These are phyloP conservation scores for Euphorbia celastroides DNA, from an alignment of 441 rosid species.

Conservation along the genomic window DNA sequence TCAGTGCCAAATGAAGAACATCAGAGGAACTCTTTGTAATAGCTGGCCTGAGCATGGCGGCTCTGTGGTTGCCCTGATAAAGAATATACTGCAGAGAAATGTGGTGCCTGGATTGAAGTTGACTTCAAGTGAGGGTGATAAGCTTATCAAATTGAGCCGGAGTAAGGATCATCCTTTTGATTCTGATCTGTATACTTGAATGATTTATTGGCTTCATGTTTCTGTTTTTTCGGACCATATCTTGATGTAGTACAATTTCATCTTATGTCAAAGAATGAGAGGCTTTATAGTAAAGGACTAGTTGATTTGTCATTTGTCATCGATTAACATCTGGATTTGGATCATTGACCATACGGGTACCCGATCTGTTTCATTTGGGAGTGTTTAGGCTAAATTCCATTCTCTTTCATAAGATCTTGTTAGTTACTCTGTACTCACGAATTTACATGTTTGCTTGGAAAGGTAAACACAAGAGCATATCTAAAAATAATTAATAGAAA, in stretches of 20 bases:
- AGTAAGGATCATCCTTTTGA: constrained; percentile 44
- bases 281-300: too few species aligned
- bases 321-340: background rate
- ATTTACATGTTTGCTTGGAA: too few species aligned
- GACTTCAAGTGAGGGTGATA: constrained; percentile 26
- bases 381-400: too few species aligned
- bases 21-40: constrained; percentile 60
- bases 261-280: background rate
- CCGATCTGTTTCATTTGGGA: too few species aligned
- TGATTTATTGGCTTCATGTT: background rate
- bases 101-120: constrained; percentile 43
- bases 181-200: constrained; percentile 59
- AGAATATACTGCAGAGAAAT: constrained; percentile 41
- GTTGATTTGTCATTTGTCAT: too few species aligned
- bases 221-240: background rate
- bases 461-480: too few species aligned
- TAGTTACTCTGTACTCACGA: too few species aligned
- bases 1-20: constrained; percentile 65
- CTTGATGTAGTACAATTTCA: background rate
- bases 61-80: constrained; percentile 40
- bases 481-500: too few species aligned
- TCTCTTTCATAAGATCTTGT: too few species aligned
- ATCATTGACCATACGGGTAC: too few species aligned
- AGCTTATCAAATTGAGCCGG: constrained; percentile 23
- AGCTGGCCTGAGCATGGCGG: constrained; percentile 75